Evolutionary conservation across 495 filamentous ascomycete genomes (phyloP), one percentile per base, ranked within the genome.

Genomic region (Articulospora tetracladia): DNA sequence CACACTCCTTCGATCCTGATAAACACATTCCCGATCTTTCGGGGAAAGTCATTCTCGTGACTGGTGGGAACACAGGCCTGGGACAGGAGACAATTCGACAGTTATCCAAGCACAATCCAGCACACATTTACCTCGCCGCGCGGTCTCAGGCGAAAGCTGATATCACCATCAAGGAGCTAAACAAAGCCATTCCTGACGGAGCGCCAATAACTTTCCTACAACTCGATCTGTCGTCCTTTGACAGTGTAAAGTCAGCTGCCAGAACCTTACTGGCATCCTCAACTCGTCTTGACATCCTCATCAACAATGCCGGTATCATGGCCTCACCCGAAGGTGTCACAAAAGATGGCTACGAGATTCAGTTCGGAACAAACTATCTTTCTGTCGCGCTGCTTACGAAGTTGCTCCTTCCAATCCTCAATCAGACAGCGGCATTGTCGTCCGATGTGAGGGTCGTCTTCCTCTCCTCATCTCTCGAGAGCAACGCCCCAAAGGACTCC

Each of bases 271-370:
- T 26, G 1, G 36, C 50, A 34, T 55, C 55, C 20, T 46, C 46
- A n/a, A 20, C 30, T 10, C 36, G 80, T 48, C 76, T 72, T 27
- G 84, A 91, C 58, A 67, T 84, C 22, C 71, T 93, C 3, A 72
- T 90, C 23, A 81, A 85, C 69, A 92, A 90, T 62, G 88, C 87
- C 1, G 87, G 86, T 47, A 77, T 88, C 59, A 86, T 89, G 82
- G 83, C 74, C 0, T 59, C 76, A 15, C 75, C 79, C 0, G 72
- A 66, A 10, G 62, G 66, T 0, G 62, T 70, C 3, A 85, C 85
- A 0, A 66, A 75, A 3, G 82, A 89, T 10, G 84, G 87, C 6
- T 81, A 82, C 63, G 86, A 91, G 68, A 77, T 82, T 27, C 84
- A 89, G 58, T 83, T 90, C 57, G 85, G 79, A 10, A 86, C 83